phyloP scores from a whole-genome alignment of 225 moss, liverwort and hornwort species.

The Bryoerythrophyllum caledonicum region DNA sequence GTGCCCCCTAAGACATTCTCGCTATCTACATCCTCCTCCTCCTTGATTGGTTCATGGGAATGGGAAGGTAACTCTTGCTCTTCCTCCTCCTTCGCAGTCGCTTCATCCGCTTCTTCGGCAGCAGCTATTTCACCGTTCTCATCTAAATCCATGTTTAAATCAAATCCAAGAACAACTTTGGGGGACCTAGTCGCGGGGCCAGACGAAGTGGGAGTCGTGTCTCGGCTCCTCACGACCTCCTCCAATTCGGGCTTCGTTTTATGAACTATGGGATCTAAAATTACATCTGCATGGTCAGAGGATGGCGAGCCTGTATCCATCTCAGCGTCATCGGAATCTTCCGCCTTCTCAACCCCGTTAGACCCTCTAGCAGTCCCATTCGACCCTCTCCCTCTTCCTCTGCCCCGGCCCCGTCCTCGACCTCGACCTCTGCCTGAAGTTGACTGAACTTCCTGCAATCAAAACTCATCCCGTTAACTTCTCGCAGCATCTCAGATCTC shows the following conservation, averaged over 20 bases:
- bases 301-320: conserved; percentile 73
- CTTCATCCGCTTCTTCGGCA: conserved; percentile 52
- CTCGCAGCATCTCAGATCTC: neutral
- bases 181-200: conserved; percentile 45
- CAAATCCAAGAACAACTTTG: conserved; percentile 67
- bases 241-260: conserved; percentile 49
- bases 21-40: conserved; percentile 74
- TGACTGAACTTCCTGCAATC: conserved; percentile 69
- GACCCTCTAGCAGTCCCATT: conserved; percentile 49
- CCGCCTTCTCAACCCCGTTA: conserved; percentile 72
- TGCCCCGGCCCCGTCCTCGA: conserved; percentile 74
- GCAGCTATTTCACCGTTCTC: conserved; percentile 97
- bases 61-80: conserved; percentile 53
- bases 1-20: conserved; percentile 72
- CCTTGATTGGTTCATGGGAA: neutral
- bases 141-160: conserved; percentile 92
- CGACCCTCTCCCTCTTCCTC: conserved; percentile 76
- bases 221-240: conserved; percentile 44
- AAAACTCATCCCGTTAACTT: no score
- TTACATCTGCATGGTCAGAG: conserved; percentile 62
- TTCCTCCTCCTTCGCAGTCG: conserved; percentile 72
- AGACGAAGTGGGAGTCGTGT: conserved; percentile 59
- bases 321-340: conserved; percentile 78
- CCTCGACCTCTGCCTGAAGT: conserved; percentile 87
- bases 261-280: conserved; percentile 49